Base-by-base conservation (phyloP, 2,329 filamentous ascomycete species). In the Aspergillus awamori region DNA sequence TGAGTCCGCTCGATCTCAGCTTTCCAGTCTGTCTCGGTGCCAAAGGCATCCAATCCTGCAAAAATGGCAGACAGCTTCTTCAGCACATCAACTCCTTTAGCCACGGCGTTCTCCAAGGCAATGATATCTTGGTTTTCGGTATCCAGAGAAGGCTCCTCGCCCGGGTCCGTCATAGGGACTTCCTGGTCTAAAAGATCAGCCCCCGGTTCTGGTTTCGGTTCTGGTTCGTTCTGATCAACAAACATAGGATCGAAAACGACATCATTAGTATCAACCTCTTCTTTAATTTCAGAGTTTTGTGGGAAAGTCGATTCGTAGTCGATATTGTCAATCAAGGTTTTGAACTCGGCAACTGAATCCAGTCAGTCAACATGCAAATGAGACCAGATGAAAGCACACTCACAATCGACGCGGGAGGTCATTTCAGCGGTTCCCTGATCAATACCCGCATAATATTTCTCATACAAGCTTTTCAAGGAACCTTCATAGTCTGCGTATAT, bases 111-210 rank as follows among this genome's bases (percentile, higher is more conserved):
- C 15, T 76, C 71, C 28, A 75, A 70, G 10, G 11, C 15, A 8
- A 36, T 7, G 0, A 84, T 69, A 2, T 75, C 74, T 2, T 79
- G 71, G 41, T 84, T 80, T 11, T 78, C 68, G 20, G 75, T 59
- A 10, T 47, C n/a, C 17, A 17, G 17, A 17, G 17, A 17, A 17
- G 17, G 17, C 17, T 17, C 17, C 17, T 17, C 17, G 17, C 17
- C 17, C 45, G 20, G 6, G 7, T 48, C 20, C 11, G 30, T 11
- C 30, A 13, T 36, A 10, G 30, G 5, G 30, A 36, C 45, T 7
- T 43, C 11, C 17, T 36, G 15, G 8, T 38, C 38, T 26, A 10
- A 4, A 30, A 30, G 8, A 30, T 30, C 28, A 30, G 28, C 28
- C 10, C 28, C 4, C 28, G 28, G 28, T 10, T 30, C 28, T 13